Evolutionary conservation across 768 basidiomycete species (phyloP).

Genomic region (Daedaleopsis sinensis): DNA sequence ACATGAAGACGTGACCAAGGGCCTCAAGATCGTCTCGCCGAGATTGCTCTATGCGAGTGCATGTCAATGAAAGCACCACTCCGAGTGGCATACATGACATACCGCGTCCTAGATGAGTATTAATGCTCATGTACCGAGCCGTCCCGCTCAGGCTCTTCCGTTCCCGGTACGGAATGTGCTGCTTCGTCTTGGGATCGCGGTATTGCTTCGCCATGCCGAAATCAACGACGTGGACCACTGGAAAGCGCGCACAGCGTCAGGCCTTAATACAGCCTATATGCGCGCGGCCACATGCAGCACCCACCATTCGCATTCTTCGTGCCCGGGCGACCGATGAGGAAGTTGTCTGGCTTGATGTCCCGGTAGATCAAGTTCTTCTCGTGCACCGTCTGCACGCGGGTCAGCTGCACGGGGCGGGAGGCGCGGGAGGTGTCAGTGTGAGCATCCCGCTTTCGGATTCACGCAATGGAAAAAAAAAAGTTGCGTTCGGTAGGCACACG

Average conservation of each 20-base stretch:
- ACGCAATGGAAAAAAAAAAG: background rate
- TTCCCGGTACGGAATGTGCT: constrained; percentile 99
- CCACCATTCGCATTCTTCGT: constrained; percentile 87
- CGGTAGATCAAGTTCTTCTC: constrained; percentile 99
- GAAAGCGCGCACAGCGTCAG: background rate
- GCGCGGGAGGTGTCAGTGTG: background rate
- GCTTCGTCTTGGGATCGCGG: constrained; percentile 98
- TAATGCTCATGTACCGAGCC: constrained; percentile 99
- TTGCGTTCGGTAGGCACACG: constrained; percentile 21
- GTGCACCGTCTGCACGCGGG: constrained; percentile 96
- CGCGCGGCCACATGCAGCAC: background rate
- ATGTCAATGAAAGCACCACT: constrained; percentile 12
- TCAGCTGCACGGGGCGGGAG: constrained; percentile 56
- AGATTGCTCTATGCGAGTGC: constrained; percentile 67
- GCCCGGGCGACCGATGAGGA: constrained; percentile 91
- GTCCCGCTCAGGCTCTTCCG: constrained; percentile 97
- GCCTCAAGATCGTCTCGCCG: constrained; percentile 97
- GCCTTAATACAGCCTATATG: background rate
- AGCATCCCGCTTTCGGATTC: background rate
- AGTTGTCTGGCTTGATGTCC: constrained; percentile 99
- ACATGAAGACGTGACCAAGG: constrained; percentile 99
- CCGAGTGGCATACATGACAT: constrained; percentile 27
- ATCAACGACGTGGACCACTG: constrained; percentile 93
- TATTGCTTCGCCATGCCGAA: constrained; percentile 99
- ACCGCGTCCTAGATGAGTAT: constrained; percentile 98